Evolutionary conservation across 2,329 filamentous ascomycete genomes (phyloP).

Genomic region (Allantophomopsis lycopodina): DNA sequence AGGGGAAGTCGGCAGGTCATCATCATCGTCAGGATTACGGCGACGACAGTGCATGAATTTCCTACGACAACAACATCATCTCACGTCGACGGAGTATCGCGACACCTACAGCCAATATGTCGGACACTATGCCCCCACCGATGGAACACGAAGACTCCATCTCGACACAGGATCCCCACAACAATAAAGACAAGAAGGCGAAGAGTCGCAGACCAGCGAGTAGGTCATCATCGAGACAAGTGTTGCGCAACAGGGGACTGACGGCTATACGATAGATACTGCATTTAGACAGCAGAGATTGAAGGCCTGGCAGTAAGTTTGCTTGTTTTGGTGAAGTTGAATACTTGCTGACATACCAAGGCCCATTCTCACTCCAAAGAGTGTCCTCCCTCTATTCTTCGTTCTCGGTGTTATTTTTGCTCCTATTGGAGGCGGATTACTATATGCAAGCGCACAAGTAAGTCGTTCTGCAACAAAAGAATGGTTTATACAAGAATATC

Average conservation of each 20-base stretch:
- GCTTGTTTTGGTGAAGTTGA: slow-evolving; percentile 1
- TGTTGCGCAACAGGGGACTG: slow-evolving; percentile 9
- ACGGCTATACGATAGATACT: slow-evolving; percentile 48
- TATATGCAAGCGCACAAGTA: slow-evolving; percentile 77
- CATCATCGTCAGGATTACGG: too few relatives aligned
- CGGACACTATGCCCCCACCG: too few relatives aligned
- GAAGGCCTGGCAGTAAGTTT: slow-evolving; percentile 90
- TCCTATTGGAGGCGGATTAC: slow-evolving; percentile 73
- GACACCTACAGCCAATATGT: too few relatives aligned
- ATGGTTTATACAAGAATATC: slow-evolving; percentile 3
- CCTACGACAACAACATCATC: too few relatives aligned
- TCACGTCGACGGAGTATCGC: too few relatives aligned
- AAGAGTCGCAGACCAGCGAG: slow-evolving; percentile 89
- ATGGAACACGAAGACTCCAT: slow-evolving; percentile 30
- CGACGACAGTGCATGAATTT: too few relatives aligned
- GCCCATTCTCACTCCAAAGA: slow-evolving; percentile 91
- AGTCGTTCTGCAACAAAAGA: slow-evolving; percentile 8
- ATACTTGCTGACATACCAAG: slow-evolving; percentile 27
- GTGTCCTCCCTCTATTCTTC: slow-evolving; percentile 84
- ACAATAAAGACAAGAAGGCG: slow-evolving; percentile 55
- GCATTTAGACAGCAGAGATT: slow-evolving; percentile 93
- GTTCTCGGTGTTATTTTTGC: slow-evolving; percentile 83
- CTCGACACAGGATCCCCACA: slow-evolving; percentile 35
- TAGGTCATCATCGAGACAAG: slow-evolving; percentile 26
- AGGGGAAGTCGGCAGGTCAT: too few relatives aligned